A percentile compares a stretch with the other conserved stretches of the same genome.
Evolutionary conservation across 345 rosid species (phyloP).

Genomic region (Rhodamnia rubescens): DNA sequence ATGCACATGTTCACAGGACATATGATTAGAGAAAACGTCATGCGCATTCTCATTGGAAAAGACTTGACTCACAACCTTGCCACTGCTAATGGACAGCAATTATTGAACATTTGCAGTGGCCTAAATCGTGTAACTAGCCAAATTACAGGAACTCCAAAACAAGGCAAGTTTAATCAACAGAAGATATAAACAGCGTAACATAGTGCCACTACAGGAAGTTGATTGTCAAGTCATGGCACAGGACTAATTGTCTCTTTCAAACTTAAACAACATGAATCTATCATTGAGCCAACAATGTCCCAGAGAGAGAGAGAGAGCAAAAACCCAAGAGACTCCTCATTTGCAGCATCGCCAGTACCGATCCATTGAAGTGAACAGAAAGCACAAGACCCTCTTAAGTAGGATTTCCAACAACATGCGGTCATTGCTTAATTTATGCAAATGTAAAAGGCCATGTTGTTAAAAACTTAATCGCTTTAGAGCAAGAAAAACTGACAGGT

Average conservation of each 20-base stretch:
- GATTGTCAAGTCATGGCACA: not conserved
- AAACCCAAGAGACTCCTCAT: not conserved
- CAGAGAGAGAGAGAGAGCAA: not conserved
- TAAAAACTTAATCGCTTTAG: not conserved
- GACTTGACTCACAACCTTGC: not conserved
- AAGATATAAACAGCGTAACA: not conserved
- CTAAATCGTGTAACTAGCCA: not conserved
- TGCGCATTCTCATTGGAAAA: not conserved
- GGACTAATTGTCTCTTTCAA: not conserved
- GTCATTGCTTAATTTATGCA: not conserved
- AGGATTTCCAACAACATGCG: not conserved
- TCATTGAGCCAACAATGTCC: not conserved
- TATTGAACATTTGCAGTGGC: not conserved
- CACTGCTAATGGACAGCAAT: not conserved
- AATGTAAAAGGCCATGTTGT: not conserved
- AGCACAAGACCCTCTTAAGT: not conserved
- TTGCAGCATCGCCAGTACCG: not conserved
- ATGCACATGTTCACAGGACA: not conserved
- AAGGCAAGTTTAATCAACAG: not conserved
- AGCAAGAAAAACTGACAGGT: not conserved
- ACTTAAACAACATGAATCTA: not conserved
- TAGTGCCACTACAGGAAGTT: not conserved
- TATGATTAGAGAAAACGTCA: not conserved
- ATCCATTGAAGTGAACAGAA: not conserved
- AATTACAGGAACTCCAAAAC: not conserved